phyloP scores from a whole-genome alignment of 176 grass and related monocot species.

The Bothriochloa decipiens region DNA sequence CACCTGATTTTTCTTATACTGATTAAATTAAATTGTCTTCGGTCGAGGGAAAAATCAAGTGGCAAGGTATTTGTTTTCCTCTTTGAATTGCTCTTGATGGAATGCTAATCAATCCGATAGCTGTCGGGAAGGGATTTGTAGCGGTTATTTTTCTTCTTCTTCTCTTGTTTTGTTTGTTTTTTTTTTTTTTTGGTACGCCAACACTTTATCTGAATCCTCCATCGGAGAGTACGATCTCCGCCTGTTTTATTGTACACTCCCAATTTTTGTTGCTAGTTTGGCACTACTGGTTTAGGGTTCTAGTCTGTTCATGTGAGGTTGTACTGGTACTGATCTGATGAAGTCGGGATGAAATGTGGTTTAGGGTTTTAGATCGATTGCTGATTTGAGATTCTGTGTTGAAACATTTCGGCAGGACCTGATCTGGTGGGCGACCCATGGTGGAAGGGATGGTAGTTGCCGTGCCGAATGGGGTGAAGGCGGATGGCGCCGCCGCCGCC shows the following conservation, averaged over 20 bases:
- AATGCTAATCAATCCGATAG: not conserved
- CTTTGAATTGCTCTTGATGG: not conserved
- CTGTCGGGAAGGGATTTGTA: not conserved
- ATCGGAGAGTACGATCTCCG: not conserved
- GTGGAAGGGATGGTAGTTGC: slow-evolving; percentile 56
- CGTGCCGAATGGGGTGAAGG: slow-evolving; percentile 47
- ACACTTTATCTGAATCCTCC: not conserved
- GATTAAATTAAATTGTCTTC: not conserved
- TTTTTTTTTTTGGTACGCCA: not conserved
- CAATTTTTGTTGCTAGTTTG: not conserved
- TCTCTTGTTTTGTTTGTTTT: not conserved
- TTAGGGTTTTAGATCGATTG: slow-evolving; percentile 25
- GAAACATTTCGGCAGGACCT: slow-evolving; percentile 24
- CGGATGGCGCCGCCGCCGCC: slow-evolving; percentile 13
- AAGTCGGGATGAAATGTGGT: not conserved
- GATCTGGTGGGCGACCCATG: slow-evolving; percentile 32
- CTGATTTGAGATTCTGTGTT: not conserved
- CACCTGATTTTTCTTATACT: not conserved
- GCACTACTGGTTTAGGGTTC: not conserved
- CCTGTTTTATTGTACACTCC: not conserved
- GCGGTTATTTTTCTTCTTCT: not conserved
- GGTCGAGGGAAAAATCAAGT: not conserved
- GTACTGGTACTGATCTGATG: not conserved
- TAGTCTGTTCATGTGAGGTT: not conserved
- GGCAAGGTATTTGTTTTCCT: slow-evolving; percentile 4